These are phyloP conservation scores for Talinum fruticosum DNA, from an alignment of 148 eudicot genomes.

Conservation along the genomic window DNA sequence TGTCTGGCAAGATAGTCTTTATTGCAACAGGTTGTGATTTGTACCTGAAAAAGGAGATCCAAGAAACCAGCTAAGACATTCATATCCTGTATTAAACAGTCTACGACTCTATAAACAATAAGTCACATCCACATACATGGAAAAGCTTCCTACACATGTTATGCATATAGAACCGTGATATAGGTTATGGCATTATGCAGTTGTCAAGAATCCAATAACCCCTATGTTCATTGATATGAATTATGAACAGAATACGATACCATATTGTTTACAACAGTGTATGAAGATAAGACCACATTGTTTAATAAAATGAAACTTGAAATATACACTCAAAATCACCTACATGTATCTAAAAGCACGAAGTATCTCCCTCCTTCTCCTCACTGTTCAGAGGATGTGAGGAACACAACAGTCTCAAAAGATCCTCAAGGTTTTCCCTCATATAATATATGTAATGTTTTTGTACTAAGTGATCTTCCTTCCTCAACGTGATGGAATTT, in stretches of 20 bases:
- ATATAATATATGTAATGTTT: no score
- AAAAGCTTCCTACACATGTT: no score
- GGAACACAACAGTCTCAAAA: background rate
- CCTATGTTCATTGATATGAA: background rate
- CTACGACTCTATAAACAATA: background rate
- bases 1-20: conserved; percentile 30
- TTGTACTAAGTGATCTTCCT: background rate
- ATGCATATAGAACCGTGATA: no score
- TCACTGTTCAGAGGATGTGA: no score
- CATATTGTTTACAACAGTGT: background rate
- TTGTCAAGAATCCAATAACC: background rate
- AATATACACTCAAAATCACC: background rate
- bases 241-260: no score
- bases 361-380: background rate
- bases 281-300: background rate
- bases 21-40: conserved; percentile 35
- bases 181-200: no score
- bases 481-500: background rate
- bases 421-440: background rate
- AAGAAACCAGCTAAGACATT: background rate
- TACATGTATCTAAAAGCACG: background rate
- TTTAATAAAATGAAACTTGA: background rate
- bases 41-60: conserved; percentile 24
- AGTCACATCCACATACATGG: no score
- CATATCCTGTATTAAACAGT: background rate